phyloP scores from a whole-genome alignment of 176 grass and related monocot species.

The Rhipidocladum racemiflorum region DNA sequence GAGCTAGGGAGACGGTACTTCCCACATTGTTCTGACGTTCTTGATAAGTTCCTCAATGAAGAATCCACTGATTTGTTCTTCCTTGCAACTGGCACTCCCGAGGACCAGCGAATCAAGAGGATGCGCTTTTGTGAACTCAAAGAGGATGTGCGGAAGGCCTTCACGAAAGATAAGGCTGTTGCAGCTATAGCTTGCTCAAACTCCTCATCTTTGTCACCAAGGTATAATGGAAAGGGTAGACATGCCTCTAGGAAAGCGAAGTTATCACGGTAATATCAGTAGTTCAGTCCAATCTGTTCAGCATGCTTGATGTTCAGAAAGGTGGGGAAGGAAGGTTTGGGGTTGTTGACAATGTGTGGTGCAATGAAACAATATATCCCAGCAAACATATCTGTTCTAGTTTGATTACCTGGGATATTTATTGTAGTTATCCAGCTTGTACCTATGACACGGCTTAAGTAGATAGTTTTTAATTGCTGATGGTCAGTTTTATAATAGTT shows the following conservation, averaged over 20 bases:
- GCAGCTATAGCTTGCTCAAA: constrained; percentile 41
- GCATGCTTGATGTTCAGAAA: neutral
- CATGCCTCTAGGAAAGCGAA: constrained; percentile 22
- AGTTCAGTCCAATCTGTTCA: neutral
- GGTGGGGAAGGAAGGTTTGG: neutral
- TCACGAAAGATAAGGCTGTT: constrained; percentile 80
- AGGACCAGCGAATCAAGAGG: constrained; percentile 67
- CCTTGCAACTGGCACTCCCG: constrained; percentile 63
- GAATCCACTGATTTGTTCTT: constrained; percentile 58
- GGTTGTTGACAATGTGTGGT: neutral
- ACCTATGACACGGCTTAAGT: constrained; percentile 6
- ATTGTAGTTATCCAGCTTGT: constrained; percentile 14
- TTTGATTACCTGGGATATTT: neutral
- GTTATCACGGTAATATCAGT: neutral
- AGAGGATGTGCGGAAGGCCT: constrained; percentile 83
- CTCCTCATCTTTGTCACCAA: constrained; percentile 39
- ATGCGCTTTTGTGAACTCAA: constrained; percentile 80
- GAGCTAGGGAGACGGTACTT: constrained; percentile 79
- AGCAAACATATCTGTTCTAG: neutral
- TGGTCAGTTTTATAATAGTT: neutral
- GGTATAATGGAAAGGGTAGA: constrained; percentile 18
- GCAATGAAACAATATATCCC: neutral
- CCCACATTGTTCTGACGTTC: constrained; percentile 71
- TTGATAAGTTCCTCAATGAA: constrained; percentile 90
- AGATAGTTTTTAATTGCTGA: neutral